Evolutionary conservation across 176 grass and related monocot species (phyloP).

Genomic region (Carex scoparia): DNA sequence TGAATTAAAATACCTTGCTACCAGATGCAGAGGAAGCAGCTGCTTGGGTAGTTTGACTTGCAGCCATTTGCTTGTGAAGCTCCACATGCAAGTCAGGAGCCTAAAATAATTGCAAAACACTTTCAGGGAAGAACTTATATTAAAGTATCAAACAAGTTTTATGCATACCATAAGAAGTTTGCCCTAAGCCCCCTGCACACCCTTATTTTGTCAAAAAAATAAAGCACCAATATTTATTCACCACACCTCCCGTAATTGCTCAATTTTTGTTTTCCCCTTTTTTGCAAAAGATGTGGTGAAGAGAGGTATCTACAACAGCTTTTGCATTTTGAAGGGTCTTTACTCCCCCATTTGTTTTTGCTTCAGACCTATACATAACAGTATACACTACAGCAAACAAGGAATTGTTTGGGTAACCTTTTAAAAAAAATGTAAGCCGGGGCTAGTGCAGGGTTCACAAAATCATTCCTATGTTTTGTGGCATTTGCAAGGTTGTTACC

Average conservation of each 20-base stretch:
- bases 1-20: slow-evolving; percentile 11
- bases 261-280: background rate
- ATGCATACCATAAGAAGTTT: background rate
- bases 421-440: no score
- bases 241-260: background rate
- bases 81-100: slow-evolving; percentile 34
- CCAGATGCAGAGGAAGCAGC: background rate
- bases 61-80: slow-evolving; percentile 27
- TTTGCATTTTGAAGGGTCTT: no score
- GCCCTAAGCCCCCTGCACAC: background rate
- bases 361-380: no score
- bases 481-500: background rate
- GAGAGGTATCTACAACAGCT: background rate
- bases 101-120: slow-evolving; percentile 6
- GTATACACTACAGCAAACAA: no score
- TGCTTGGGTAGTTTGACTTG: slow-evolving; percentile 8
- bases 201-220: background rate
- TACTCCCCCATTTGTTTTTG: no score
- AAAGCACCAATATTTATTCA: background rate
- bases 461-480: background rate
- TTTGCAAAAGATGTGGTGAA: background rate
- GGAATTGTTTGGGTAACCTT: background rate
- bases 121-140: background rate
- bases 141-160: background rate
- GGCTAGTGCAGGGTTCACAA: background rate